phyloP scores from a whole-genome alignment of 106 monocot species.

The Alisma plantagoaquatica region DNA sequence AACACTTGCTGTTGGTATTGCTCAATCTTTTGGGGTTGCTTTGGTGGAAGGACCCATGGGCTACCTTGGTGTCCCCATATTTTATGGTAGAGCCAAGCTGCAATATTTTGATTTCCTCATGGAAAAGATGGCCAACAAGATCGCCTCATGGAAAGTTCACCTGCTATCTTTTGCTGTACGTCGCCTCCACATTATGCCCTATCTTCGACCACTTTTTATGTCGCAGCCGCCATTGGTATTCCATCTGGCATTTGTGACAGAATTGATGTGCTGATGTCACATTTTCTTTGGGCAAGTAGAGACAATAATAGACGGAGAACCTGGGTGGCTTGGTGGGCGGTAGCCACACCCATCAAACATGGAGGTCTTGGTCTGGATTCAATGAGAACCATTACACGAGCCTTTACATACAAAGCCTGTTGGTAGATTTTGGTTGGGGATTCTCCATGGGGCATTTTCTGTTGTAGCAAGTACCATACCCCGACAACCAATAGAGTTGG shows the following conservation, averaged over 20 bases:
- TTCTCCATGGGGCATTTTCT: no score
- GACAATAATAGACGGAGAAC: not conserved
- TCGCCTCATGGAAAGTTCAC: not conserved
- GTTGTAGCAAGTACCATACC: no score
- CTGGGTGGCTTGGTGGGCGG: not conserved
- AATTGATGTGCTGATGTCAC: not conserved
- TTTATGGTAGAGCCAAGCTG: not conserved
- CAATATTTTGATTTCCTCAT: not conserved
- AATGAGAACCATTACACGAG: no score
- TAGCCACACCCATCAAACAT: no score
- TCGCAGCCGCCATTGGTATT: not conserved
- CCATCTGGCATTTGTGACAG: not conserved
- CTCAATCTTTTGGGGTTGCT: not conserved
- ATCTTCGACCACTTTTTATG: not conserved
- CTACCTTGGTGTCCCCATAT: not conserved
- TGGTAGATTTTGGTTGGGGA: no score
- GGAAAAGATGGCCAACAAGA: not conserved
- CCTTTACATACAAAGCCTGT: no score
- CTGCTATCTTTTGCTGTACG: not conserved
- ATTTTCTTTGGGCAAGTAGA: not conserved
- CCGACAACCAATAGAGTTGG: no score
- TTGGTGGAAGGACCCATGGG: not conserved
- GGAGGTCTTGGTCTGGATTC: no score
- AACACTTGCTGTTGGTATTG: no score
- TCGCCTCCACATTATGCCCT: not conserved